These are phyloP conservation scores for Xylaria acuta DNA, from an alignment of 495 filamentous ascomycete species.

Conservation along the genomic window DNA sequence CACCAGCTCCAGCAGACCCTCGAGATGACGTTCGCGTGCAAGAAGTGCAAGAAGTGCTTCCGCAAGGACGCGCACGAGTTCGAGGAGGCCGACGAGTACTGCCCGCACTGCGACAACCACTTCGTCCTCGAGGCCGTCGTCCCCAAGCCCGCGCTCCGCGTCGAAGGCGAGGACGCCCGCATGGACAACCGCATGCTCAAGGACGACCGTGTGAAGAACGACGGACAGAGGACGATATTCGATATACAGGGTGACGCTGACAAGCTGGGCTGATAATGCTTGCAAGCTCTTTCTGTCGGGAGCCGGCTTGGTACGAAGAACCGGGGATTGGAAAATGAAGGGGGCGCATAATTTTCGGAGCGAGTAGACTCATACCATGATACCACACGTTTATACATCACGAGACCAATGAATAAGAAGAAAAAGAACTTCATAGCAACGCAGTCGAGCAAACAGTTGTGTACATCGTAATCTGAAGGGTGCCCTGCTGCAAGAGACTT, in stretches of 20 bases:
- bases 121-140: conserved; percentile 88
- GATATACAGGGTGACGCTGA: conserved; percentile 74
- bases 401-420: conserved; percentile 27
- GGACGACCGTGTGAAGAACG: conserved; percentile 79
- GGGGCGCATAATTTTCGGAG: conserved; percentile 30
- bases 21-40: conserved; percentile 96
- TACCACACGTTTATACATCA: conserved; percentile 42
- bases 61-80: conserved; percentile 90
- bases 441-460: not conserved
- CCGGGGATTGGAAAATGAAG: conserved; percentile 13
- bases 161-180: conserved; percentile 90
- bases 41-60: conserved; percentile 98
- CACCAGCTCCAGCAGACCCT: conserved; percentile 76
- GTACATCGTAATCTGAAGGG: conserved; percentile 13
- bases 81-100: conserved; percentile 98
- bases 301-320: not conserved
- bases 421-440: not conserved
- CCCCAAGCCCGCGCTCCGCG: conserved; percentile 76
- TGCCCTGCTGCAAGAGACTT: conserved; percentile 8
- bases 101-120: conserved; percentile 99
- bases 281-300: not conserved
- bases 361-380: conserved; percentile 41
- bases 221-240: conserved; percentile 71
- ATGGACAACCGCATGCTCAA: conserved; percentile 89
- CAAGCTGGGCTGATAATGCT: conserved; percentile 67